Evolutionary conservation across 345 rosid genomes (phyloP).

Genomic region (Excoecaria cochinchinensis): DNA sequence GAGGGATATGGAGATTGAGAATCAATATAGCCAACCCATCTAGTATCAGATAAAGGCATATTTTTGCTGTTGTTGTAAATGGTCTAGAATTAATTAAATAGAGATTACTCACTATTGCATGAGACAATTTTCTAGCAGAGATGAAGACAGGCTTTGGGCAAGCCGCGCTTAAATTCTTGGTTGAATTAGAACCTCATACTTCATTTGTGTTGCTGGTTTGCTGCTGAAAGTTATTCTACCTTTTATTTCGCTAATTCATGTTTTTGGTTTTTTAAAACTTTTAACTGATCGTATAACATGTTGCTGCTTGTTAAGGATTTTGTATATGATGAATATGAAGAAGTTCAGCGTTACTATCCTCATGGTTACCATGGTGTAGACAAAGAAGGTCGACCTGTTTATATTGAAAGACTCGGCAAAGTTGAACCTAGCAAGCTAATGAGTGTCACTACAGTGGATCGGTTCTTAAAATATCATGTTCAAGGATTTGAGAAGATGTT

Average conservation of each 20-base stretch:
- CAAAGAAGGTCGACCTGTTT: conserved; percentile 81
- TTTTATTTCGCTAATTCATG: neutral
- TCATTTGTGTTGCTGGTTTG: neutral
- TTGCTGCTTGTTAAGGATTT: conserved; percentile 62
- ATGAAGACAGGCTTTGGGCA: conserved; percentile 2
- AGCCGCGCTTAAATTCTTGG: neutral
- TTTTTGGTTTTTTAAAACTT: neutral
- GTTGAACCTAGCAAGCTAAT: conserved; percentile 73
- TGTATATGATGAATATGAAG: conserved; percentile 72
- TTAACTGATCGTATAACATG: conserved; percentile 5
- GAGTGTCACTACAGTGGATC: conserved; percentile 79
- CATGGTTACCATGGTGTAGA: conserved; percentile 98
- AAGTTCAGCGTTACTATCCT: conserved; percentile 79
- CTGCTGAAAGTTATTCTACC: conserved; percentile 11
- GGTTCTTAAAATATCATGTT: conserved; percentile 84
- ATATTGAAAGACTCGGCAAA: conserved; percentile 82
- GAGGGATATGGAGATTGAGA: no score
- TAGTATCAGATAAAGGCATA: no score
- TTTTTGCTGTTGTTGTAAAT: neutral
- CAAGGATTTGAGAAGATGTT: conserved; percentile 92
- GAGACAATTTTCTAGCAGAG: conserved; percentile 9
- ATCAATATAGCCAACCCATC: no score
- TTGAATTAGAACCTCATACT: conserved; percentile 7
- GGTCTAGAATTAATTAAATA: neutral
- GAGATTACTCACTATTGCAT: conserved; percentile 15